Conservation (phyloP, 106 monocot species). For the Dendrobium officinale region DNA sequence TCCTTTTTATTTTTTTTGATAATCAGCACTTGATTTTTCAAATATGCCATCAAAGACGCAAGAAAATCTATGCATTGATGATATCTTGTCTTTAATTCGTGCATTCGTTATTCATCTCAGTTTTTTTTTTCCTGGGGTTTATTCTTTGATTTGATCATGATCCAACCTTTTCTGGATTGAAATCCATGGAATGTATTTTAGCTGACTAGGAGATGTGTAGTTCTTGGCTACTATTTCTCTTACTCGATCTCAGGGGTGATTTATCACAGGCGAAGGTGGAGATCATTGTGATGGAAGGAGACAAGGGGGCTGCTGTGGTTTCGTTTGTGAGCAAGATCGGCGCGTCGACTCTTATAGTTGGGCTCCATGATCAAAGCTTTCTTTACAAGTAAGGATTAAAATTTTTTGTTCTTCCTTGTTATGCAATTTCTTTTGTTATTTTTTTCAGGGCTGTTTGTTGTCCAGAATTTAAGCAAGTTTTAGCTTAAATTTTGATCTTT, state of each 20-base stretch:
- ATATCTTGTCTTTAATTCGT: too few relatives aligned
- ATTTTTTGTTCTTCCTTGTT: too few relatives aligned
- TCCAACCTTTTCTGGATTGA: background rate
- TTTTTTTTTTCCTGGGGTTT: background rate
- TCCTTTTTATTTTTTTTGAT: background rate
- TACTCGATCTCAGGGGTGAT: background rate
- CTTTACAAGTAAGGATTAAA: constrained; percentile 54
- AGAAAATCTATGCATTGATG: background rate
- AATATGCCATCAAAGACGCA: background rate
- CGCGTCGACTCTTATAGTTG: constrained; percentile 69
- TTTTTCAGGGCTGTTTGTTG: background rate
- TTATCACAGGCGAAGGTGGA: constrained; percentile 75
- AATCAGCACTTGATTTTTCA: background rate
- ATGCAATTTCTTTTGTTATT: background rate
- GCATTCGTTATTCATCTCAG: background rate
- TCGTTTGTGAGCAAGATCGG: constrained; percentile 48
- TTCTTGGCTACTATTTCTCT: background rate
- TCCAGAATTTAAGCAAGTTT: too few relatives aligned
- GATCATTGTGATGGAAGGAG: constrained; percentile 88
- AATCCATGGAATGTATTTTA: background rate
- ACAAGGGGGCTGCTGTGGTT: constrained; percentile 38
- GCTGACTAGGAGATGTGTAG: background rate
- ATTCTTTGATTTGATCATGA: background rate
- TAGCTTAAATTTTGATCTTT: too few relatives aligned
- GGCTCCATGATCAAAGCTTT: constrained; percentile 83